phyloP scores from a whole-genome alignment of 1,284 basidiomycete genomes.

The Papiliotrema fonsecae region DNA sequence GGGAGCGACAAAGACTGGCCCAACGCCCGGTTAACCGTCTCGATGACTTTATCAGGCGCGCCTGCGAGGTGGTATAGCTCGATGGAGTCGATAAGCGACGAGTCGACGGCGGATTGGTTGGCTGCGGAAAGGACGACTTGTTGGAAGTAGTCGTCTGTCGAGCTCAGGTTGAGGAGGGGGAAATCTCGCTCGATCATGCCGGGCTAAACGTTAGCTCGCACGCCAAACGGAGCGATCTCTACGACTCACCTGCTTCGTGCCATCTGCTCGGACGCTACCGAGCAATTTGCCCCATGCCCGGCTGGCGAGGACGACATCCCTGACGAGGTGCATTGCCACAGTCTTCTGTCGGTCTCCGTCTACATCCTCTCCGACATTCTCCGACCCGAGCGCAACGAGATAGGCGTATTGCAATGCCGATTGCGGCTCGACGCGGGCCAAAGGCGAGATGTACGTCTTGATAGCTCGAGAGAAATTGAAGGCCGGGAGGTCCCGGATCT shows the following conservation, averaged over 20 bases:
- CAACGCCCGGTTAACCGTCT: slow-evolving; percentile 80
- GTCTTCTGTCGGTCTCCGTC: slow-evolving; percentile 79
- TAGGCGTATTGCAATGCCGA: slow-evolving; percentile 95
- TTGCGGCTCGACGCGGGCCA: slow-evolving; percentile 84
- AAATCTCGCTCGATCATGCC: slow-evolving; percentile 83
- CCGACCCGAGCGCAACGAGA: slow-evolving; percentile 74
- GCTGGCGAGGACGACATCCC: slow-evolving; percentile 81
- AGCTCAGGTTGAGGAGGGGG: slow-evolving; percentile 67
- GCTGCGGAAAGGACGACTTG: slow-evolving; percentile 80
- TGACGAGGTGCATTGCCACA: slow-evolving; percentile 77
- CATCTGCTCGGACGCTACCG: slow-evolving; percentile 83
- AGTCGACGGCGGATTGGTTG: slow-evolving; percentile 61
- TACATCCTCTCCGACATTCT: slow-evolving; percentile 51
- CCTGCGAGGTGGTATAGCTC: slow-evolving; percentile 93
- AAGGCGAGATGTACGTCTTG: slow-evolving; percentile 88
- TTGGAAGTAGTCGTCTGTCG: slow-evolving; percentile 68
- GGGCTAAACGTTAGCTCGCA: slow-evolving; percentile 52
- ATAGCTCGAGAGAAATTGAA: slow-evolving; percentile 81
- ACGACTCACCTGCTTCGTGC: slow-evolving; percentile 71
- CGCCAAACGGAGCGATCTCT: neutral
- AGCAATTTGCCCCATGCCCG: slow-evolving; percentile 80
- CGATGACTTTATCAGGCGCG: slow-evolving; percentile 81
- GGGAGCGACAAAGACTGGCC: slow-evolving; percentile 68
- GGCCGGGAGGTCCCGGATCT: slow-evolving; percentile 51
- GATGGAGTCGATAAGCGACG: slow-evolving; percentile 81